Percentiles rank a stretch among this genome's conserved stretches.
Evolutionary conservation across 352 stramenopile species (phyloP).

Genomic region (Aphanomyces cochlioides): DNA sequence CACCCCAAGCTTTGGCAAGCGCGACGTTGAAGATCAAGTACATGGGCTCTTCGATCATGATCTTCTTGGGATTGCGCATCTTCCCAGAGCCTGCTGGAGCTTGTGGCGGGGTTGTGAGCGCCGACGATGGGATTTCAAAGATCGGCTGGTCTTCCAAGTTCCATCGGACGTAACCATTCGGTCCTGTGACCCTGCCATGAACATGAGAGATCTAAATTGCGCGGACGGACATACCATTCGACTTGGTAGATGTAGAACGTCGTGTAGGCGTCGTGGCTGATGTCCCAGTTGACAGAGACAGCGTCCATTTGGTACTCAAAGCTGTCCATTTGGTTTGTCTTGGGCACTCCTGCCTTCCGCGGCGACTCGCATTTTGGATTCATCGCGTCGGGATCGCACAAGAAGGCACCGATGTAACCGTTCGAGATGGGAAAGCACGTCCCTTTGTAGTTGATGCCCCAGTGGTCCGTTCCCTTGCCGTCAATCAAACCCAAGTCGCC

Average conservation of each 20-base stretch:
- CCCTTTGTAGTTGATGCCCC: constrained; percentile 52
- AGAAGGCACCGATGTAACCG: constrained; percentile 48
- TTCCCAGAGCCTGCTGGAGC: neutral
- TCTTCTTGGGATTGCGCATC: constrained; percentile 43
- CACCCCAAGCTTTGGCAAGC: constrained; percentile 81
- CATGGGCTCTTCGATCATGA: constrained; percentile 84
- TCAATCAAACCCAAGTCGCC: constrained; percentile 43
- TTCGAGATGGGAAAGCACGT: constrained; percentile 53
- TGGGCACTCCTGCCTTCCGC: constrained; percentile 35
- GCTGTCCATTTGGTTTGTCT: constrained; percentile 41
- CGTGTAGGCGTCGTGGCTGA: constrained; percentile 54
- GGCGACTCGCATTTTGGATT: constrained; percentile 35
- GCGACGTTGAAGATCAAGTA: constrained; percentile 95
- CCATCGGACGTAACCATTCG: constrained; percentile 44
- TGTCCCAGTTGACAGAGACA: constrained; percentile 63
- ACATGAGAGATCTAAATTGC: neutral
- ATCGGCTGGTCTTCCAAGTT: constrained; percentile 72
- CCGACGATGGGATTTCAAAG: constrained; percentile 65
- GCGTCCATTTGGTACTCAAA: constrained; percentile 67
- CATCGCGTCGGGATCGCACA: constrained; percentile 51
- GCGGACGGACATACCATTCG: constrained; percentile 41
- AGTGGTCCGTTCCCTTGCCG: constrained; percentile 38
- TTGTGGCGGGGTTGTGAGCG: constrained; percentile 41
- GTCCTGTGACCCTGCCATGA: constrained; percentile 34
- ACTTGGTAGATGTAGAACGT: constrained; percentile 64